These are phyloP conservation scores for Suillus paluster DNA, from an alignment of 768 basidiomycete species.

Conservation along the genomic window DNA sequence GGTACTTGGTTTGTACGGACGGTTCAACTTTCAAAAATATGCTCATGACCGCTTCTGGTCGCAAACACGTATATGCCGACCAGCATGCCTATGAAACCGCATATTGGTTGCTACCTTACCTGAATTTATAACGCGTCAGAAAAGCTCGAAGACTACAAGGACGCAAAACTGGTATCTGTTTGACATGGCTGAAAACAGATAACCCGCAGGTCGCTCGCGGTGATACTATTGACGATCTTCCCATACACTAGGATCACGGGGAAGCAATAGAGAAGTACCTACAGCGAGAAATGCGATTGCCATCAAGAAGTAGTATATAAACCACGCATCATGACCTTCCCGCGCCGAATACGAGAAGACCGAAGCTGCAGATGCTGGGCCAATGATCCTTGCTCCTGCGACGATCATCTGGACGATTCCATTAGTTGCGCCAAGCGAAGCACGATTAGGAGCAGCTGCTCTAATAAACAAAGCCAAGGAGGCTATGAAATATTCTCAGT, in stretches of 20 bases:
- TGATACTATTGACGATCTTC: background rate
- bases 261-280: background rate
- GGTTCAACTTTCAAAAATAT: too few relatives aligned
- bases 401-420: background rate
- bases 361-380: background rate
- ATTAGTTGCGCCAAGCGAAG: background rate
- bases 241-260: background rate
- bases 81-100: too few relatives aligned
- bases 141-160: too few relatives aligned
- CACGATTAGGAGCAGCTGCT: background rate
- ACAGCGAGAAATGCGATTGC: background rate
- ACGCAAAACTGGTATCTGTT: too few relatives aligned
- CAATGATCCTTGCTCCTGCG: background rate
- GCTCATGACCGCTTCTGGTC: too few relatives aligned
- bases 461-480: background rate
- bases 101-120: too few relatives aligned
- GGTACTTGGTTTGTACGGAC: too few relatives aligned
- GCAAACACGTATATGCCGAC: too few relatives aligned
- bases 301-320: background rate
- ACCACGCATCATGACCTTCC: background rate
- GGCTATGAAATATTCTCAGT: background rate
- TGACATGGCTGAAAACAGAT: too few relatives aligned
- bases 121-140: too few relatives aligned
- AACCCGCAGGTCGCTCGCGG: background rate
- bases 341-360: background rate